Evolutionary conservation across 192 early-diverging fungal species (phyloP), one percentile per base, ranked within the genome.

Genomic region (Coemansia sp.): DNA sequence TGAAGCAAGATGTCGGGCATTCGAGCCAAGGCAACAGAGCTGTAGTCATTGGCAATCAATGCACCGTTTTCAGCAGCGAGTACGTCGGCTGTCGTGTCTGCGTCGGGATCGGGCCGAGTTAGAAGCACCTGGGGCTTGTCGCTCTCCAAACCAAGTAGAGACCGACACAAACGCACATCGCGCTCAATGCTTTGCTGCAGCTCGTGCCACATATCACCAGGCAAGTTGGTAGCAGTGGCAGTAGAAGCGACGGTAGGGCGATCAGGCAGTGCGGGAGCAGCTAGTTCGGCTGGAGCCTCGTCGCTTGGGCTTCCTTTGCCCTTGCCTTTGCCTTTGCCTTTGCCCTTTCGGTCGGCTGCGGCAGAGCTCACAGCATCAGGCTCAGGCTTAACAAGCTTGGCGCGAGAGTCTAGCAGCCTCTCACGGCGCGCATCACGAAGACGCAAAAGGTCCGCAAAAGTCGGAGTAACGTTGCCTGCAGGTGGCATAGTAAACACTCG

Each of bases 371-470:
- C 23, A 37, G 48, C 65, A 37, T 23, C 32, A 2, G 42, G 58
- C 12, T 29, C 36, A 23, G 48, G 59, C 39, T 64, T 41, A 8
- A 53, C 44, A 14, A 38, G 65, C 39, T 69, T 70, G 62, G 64
- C 69, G 21, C 80, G 64, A 14, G 69, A 69, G 68, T 77, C 75
- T 31, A 83, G 73, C 48, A 83, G 64, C 32, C 63, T 68, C 36
- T 77, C 80, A 60, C 80, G 80, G 11, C 80, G 72, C 1, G 69
- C 41, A 67, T 83, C 80, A 50, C 75, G 75, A 41, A 74, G 45
- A 53, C 80, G 80, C 60, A 83, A 25, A 42, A 83, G 69, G 23
- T 83, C 80, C 53, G 69, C 66, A 67, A 83, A 83, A 17, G 73
- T 69, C 46, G 67, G 73, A n/a, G 50, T 38, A 25, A 23, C n/a